A percentile compares a stretch with the other conserved stretches of the same genome.
These are phyloP conservation scores for Phytophthora hibernalis DNA, from an alignment of 352 stramenopile species.

Conservation along the genomic window DNA sequence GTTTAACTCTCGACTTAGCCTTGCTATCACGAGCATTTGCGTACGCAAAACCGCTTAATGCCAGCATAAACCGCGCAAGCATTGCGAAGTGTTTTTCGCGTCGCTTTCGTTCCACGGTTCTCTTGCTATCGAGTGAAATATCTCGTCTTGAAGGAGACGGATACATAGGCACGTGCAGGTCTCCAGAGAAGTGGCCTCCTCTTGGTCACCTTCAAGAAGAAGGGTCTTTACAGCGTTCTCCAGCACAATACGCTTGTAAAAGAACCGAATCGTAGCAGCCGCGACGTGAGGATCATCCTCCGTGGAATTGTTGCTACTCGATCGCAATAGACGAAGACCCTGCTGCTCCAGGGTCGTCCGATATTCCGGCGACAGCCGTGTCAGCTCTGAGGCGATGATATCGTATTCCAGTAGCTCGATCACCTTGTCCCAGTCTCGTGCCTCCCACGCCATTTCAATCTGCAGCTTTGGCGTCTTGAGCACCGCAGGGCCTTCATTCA, in stretches of 20 bases:
- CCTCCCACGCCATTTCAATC: slow-evolving; percentile 58
- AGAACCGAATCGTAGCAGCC: slow-evolving; percentile 40
- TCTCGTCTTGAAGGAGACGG: slow-evolving; percentile 60
- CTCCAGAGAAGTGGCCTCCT: slow-evolving; percentile 37
- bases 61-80: slow-evolving; percentile 43
- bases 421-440: slow-evolving; percentile 57
- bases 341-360: slow-evolving; percentile 55
- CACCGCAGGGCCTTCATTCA: slow-evolving; percentile 39
- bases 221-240: slow-evolving; percentile 53
- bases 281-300: slow-evolving; percentile 37
- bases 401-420: slow-evolving; percentile 56
- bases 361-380: slow-evolving; percentile 42
- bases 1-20: slow-evolving; percentile 38
- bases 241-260: slow-evolving; percentile 64
- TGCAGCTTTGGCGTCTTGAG: slow-evolving; percentile 47
- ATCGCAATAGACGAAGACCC: slow-evolving; percentile 51
- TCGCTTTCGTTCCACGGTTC: background rate
- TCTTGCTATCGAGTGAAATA: slow-evolving; percentile 42
- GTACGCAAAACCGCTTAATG: slow-evolving; percentile 38
- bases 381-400: slow-evolving; percentile 47
- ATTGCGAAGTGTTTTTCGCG: slow-evolving; percentile 37
- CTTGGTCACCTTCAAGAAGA: slow-evolving; percentile 25
- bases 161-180: slow-evolving; percentile 47
- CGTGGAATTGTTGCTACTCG: slow-evolving; percentile 32
- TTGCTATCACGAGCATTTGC: slow-evolving; percentile 30